These are phyloP conservation scores for Solanum bulbocastanum DNA, from an alignment of 257 asterid species.

Conservation along the genomic window DNA sequence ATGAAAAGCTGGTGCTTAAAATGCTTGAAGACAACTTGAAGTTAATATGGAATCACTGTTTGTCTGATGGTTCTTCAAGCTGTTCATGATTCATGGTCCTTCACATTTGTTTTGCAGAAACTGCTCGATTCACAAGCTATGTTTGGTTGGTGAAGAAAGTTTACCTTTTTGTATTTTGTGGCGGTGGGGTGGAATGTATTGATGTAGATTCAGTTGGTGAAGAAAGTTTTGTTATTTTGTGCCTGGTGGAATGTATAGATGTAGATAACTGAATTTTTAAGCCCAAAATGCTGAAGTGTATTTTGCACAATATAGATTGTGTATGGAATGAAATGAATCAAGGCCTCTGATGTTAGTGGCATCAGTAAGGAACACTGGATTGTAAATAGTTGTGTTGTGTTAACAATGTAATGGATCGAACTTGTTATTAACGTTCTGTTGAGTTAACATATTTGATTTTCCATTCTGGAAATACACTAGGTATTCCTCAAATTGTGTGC, in stretches of 20 bases:
- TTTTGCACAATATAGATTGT: not conserved
- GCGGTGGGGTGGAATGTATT: too few species aligned
- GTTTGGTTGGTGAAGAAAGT: not conserved
- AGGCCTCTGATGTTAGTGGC: not conserved
- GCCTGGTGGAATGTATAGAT: not conserved
- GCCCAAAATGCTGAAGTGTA: not conserved
- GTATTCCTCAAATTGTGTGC: too few species aligned
- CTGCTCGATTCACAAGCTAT: not conserved
- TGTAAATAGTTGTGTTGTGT: not conserved
- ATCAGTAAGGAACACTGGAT: not conserved
- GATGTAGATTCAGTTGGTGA: not conserved
- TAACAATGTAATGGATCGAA: not conserved
- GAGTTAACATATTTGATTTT: too few species aligned
- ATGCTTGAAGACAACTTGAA: conserved; percentile 27
- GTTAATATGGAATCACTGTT: conserved; percentile 30
- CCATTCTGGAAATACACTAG: too few species aligned
- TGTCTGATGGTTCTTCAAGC: conserved; percentile 4
- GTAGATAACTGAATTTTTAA: not conserved
- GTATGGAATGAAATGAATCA: not conserved
- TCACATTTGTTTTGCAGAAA: not conserved
- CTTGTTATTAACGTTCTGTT: not conserved
- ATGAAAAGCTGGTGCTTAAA: conserved; percentile 15
- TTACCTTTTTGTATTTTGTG: too few species aligned
- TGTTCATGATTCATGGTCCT: not conserved
- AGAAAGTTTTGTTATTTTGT: not conserved